Evolutionary conservation across 2,329 filamentous ascomycete genomes (phyloP), one percentile per base, ranked within the genome.

Genomic region (Mycosphaerella arachidis): DNA sequence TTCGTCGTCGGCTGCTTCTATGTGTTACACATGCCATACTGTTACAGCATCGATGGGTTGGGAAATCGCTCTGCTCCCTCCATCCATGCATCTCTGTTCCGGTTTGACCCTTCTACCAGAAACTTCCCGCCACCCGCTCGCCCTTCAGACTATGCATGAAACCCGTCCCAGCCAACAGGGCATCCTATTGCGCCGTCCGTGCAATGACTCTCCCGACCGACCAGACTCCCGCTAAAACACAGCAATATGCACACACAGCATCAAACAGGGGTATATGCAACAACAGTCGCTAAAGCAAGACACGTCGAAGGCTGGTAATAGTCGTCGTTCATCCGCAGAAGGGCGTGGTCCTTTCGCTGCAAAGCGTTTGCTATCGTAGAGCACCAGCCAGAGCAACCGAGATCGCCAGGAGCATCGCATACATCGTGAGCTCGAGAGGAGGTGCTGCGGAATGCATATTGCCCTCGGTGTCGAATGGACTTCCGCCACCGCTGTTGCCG

Each of bases 401-500:
- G 9, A 58, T 35, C 20, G 51, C 45, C 31, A 63, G 9, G 1
- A 63, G 35, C 13, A 56, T 59, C 6, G 55, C 57, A n/a, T 48
- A 33, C 13, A 48, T 12, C 16, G 59, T 30, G 27, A 55, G 50
- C 20, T 58, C 53, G 6, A 55, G 48, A 6, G 53, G 43, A 6
- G 53, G 8, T 18, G 63, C 58, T 12, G 55, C 56, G 5, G 63
- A 63, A 37, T 56, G 40, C 35, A 63, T 30, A 40, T 66, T 68
- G 24, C 62, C 63, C 13, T 59, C 43, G 29, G 61, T 68, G 61
- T 79, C 77, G 60, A 80, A 80, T 5, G 77, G 78, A 55, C 75
- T 78, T n/a, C 78, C 78, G 16, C 77, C 77, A 20, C 77, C 76
- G 12, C 73, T 75, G 18, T 61, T 59, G 29, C 73, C 70, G 20